Percentiles rank a stretch among this genome's conserved stretches.
phyloP scores from a whole-genome alignment of 345 rosid species.

The Eucalyptus camaldulensis region DNA sequence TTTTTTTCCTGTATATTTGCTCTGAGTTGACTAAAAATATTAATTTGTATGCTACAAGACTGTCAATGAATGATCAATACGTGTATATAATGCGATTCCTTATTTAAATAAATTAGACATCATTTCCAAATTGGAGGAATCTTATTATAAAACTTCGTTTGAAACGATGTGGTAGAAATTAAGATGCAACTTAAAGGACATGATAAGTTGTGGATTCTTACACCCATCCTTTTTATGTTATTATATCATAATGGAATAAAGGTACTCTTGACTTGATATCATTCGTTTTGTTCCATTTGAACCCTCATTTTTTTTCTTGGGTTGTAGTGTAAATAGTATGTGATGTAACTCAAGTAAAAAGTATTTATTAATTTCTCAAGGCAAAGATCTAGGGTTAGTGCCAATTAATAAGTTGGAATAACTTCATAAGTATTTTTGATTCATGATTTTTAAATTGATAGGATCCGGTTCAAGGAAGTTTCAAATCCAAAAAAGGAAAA shows the following conservation, averaged over 20 bases:
- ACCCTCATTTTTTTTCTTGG: neutral
- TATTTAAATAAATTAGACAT: too few species aligned
- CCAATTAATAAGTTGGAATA: neutral
- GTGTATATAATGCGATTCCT: neutral
- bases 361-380: neutral
- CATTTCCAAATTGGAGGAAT: neutral
- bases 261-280: neutral
- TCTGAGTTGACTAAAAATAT: too few species aligned
- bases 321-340: neutral
- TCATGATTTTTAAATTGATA: too few species aligned
- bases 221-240: neutral
- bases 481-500: neutral
- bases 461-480: neutral
- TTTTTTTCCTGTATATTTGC: neutral
- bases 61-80: neutral
- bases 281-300: neutral
- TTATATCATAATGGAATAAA: too few species aligned
- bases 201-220: neutral
- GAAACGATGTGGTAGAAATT: too few species aligned
- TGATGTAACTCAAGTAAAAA: neutral
- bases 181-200: neutral
- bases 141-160: too few species aligned
- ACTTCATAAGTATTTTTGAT: too few species aligned
- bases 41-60: neutral
- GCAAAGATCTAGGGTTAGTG: neutral